Percentiles rank a stretch among this genome's conserved stretches.
Conservation (phyloP, 176 grass and related monocot genomes). For the Aegilops longissima region DNA sequence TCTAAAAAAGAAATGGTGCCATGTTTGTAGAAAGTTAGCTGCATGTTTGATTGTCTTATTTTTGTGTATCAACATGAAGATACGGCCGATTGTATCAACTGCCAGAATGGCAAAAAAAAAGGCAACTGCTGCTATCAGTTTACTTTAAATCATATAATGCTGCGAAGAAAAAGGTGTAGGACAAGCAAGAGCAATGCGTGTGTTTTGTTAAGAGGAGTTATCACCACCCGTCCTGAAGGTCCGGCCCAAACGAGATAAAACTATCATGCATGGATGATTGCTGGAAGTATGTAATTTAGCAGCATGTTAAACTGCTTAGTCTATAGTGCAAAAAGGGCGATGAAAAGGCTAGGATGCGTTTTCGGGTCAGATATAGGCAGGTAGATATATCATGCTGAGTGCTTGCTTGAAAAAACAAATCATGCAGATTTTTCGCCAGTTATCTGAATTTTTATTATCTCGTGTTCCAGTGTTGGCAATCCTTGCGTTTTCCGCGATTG, state of each 20-base stretch:
- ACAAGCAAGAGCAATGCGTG: not conserved
- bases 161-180: not conserved
- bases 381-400: not conserved
- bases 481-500: constrained; percentile 62
- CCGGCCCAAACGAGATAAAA: not conserved
- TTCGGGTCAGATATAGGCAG: not conserved
- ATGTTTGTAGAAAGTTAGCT: not conserved
- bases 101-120: too few relatives aligned
- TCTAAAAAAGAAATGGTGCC: not conserved
- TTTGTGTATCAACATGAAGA: too few relatives aligned
- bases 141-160: too few relatives aligned
- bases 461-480: constrained; percentile 72
- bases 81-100: too few relatives aligned
- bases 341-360: not conserved
- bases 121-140: too few relatives aligned
- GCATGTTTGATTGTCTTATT: not conserved
- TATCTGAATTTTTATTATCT: not conserved
- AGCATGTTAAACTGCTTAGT: constrained; percentile 2
- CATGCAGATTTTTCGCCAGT: not conserved
- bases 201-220: not conserved
- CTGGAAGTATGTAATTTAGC: not conserved
- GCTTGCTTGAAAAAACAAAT: too few relatives aligned
- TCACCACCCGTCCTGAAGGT: not conserved
- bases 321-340: not conserved
- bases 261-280: not conserved